Conservation (phyloP, 768 basidiomycete species). For the Mycena galopus region DNA sequence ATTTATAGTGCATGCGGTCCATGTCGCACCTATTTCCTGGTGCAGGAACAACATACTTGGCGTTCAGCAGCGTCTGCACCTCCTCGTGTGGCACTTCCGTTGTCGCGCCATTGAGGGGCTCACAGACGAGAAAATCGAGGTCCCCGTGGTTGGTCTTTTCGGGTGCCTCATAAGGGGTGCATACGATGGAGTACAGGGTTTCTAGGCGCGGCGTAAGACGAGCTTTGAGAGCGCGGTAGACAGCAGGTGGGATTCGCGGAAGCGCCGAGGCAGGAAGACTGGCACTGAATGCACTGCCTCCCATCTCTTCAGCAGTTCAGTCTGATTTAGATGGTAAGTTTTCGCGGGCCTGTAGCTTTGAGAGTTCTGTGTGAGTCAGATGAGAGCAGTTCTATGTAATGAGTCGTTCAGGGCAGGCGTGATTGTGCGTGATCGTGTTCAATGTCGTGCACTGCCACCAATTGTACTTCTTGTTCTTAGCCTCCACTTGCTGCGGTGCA, state of each 20-base stretch:
- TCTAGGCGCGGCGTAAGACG: slow-evolving; percentile 57
- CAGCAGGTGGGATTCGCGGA: slow-evolving; percentile 70
- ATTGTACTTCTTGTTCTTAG: background rate
- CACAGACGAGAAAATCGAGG: slow-evolving; percentile 73
- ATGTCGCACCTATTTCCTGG: slow-evolving; percentile 65
- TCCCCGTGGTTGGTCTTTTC: slow-evolving; percentile 78
- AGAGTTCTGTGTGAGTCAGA: background rate
- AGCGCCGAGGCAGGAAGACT: slow-evolving; percentile 59
- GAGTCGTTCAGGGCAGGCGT: too few species aligned
- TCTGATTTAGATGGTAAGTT: too few species aligned
- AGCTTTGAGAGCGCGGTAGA: slow-evolving; percentile 66
- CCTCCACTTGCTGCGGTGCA: too few species aligned
- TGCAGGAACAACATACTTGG: slow-evolving; percentile 59
- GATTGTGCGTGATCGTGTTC: background rate
- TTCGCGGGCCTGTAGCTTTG: too few species aligned
- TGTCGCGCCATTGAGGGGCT: slow-evolving; percentile 48
- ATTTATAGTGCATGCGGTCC: too few species aligned
- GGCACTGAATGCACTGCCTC: slow-evolving; percentile 75
- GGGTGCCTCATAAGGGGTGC: slow-evolving; percentile 72
- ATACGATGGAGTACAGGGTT: slow-evolving; percentile 63
- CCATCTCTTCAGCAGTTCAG: too few species aligned
- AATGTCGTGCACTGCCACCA: background rate
- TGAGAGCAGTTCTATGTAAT: background rate
- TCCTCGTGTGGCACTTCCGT: slow-evolving; percentile 51
- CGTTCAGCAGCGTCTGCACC: slow-evolving; percentile 60